Percentiles rank a stretch among this genome's conserved stretches.
phyloP scores from a whole-genome alignment of 345 rosid genomes.

The Linum usitatissimum region DNA sequence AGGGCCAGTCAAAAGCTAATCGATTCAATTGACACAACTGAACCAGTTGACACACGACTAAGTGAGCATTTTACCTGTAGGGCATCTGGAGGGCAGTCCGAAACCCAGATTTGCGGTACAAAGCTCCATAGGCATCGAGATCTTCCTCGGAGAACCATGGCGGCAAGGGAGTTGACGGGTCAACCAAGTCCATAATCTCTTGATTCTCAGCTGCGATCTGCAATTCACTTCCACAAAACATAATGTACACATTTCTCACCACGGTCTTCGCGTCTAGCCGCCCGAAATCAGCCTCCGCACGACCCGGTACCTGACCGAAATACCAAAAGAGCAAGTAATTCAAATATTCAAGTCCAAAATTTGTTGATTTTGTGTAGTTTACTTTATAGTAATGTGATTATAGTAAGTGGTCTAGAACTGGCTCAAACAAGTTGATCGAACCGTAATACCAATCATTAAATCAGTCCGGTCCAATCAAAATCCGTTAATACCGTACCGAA shows the following conservation, averaged over 20 bases:
- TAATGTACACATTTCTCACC: background rate
- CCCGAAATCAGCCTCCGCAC: slow-evolving; percentile 1
- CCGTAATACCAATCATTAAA: too few relatives aligned
- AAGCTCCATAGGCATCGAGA: background rate
- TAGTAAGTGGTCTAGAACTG: too few relatives aligned
- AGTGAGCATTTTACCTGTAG: slow-evolving; percentile 3
- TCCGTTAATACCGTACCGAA: too few relatives aligned
- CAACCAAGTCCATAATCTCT: slow-evolving; percentile 2
- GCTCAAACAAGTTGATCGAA: too few relatives aligned
- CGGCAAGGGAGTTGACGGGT: background rate
- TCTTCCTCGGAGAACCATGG: slow-evolving; percentile 3
- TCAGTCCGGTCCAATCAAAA: too few relatives aligned
- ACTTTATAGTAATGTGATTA: too few relatives aligned
- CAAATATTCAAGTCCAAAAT: too few relatives aligned
- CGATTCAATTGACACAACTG: too few relatives aligned
- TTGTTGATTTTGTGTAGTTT: too few relatives aligned
- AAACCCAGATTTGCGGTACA: slow-evolving; percentile 3
- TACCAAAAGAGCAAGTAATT: too few relatives aligned
- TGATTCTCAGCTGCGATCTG: background rate
- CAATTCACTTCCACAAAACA: background rate
- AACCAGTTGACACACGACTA: too few relatives aligned
- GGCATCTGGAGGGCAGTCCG: background rate
- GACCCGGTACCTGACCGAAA: slow-evolving; percentile 1
- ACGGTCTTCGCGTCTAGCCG: slow-evolving; percentile 1
- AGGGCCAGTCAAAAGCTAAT: too few relatives aligned